These are phyloP conservation scores for Albizia julibrissin DNA, from an alignment of 306 rosid species.

Conservation along the genomic window DNA sequence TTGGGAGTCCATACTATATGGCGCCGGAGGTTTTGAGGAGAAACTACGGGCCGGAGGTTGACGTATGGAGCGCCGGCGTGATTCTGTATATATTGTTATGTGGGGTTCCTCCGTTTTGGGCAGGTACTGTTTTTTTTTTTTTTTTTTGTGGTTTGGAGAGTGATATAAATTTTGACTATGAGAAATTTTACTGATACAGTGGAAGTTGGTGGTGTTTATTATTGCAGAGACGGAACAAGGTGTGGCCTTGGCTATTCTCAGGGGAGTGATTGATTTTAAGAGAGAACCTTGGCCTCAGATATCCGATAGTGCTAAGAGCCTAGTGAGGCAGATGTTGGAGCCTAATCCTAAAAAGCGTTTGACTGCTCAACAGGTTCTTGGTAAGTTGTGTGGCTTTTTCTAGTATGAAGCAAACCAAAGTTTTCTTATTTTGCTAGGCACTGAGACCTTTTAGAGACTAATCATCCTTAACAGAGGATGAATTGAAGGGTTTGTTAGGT, in stretches of 20 bases:
- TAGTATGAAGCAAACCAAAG: background rate
- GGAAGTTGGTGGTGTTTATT: constrained; percentile 28
- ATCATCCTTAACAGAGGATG: background rate
- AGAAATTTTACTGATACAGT: background rate
- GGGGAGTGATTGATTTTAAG: constrained; percentile 85
- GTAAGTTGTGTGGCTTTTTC: constrained; percentile 50
- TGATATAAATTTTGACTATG: background rate
- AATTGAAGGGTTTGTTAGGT: background rate
- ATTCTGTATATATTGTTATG: constrained; percentile 76
- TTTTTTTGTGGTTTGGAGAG: background rate
- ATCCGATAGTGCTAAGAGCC: constrained; percentile 88
- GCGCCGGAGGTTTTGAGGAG: constrained; percentile 83
- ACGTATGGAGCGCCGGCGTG: constrained; percentile 87
- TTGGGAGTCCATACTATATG: constrained; percentile 85
- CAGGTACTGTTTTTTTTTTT: constrained; percentile 44
- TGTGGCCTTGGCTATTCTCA: constrained; percentile 87
- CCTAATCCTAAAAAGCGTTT: constrained; percentile 81
- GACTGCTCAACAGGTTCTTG: constrained; percentile 92
- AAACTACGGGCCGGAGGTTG: constrained; percentile 79
- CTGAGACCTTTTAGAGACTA: background rate
- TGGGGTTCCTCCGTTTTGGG: constrained; percentile 92
- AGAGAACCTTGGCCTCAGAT: constrained; percentile 99
- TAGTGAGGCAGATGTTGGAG: constrained; percentile 81
- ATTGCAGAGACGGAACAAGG: constrained; percentile 87
- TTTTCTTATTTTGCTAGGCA: background rate